Base-by-base conservation (phyloP, 2,329 filamentous ascomycete species). In the Fusarium aywerte region DNA sequence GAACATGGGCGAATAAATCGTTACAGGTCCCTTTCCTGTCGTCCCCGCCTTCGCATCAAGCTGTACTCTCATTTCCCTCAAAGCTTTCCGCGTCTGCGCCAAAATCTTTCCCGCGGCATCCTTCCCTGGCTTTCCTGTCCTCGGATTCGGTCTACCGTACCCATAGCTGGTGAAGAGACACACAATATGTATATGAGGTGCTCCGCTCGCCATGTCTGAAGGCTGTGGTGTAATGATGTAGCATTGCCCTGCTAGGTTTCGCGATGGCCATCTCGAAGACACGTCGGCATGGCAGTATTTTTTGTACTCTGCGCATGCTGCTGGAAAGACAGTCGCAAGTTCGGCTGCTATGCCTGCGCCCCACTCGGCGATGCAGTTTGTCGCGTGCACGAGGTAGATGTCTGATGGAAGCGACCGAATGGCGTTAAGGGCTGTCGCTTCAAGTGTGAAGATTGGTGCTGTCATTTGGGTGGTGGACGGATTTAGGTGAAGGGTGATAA, bases 331-430 rank as follows among this genome's bases (percentile, higher is more conserved):
- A 2, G 27, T n/a, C 0, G 62, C 67, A 0, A 77, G 66, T 40
- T 76, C 74, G 16, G 66, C 59, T 7, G 75, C 74, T 35, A 77
- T 68, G 16, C 76, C 75, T 2, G 69, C 61, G 29, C 73, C 75
- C 74, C 76, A 78, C 35, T 65, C 58, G 2, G 62, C 75, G 40
- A 77, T 67, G 58, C 75, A 76, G 32, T 76, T 76, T 29, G 74
- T 76, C 2, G 73, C 73, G 33, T 77, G 76, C 9, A 76, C 69
- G 47, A 77, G 67, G 43, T 74, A 72, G 40, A 48, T 47, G 11
- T 63, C 47, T 3, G 60, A 10, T 0, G 70, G 68, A 1, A 72
- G 45, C 0, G 55, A 60, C n/a, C 53, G 56, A 4, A 73, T 58
- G 0, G 21, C n/a, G 40, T 64, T 73, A 20, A 73, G 36, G 8